Percentiles rank a stretch among this genome's conserved stretches.
phyloP scores from a whole-genome alignment of 768 basidiomycete species.

The Leccinellum rugosiceps region DNA sequence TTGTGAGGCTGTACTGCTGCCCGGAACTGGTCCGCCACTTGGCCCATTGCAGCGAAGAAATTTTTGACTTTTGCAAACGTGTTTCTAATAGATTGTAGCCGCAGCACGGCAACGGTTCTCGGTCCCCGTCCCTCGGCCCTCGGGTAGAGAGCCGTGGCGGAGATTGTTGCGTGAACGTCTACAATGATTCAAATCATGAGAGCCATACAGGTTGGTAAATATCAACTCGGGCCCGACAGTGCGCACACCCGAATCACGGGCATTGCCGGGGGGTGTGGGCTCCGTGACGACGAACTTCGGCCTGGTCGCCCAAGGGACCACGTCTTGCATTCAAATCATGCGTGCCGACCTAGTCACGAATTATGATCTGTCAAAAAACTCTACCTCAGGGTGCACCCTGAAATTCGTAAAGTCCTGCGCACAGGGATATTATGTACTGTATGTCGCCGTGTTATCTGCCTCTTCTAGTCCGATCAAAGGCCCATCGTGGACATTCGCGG shows the following conservation, averaged over 20 bases:
- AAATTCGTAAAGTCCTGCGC: conserved; percentile 22
- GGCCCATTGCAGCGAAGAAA: conserved; percentile 12
- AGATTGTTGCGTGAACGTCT: conserved; percentile 26
- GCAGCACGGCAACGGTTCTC: conserved; percentile 3
- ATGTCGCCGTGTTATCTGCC: conserved; percentile 17
- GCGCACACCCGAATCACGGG: background rate
- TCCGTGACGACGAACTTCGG: conserved; percentile 2
- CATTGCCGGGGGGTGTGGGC: background rate
- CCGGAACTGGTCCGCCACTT: conserved; percentile 11
- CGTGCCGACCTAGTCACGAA: background rate
- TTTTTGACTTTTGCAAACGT: conserved; percentile 11
- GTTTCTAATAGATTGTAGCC: conserved; percentile 7
- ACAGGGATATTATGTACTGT: conserved; percentile 32
- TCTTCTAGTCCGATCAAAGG: conserved; percentile 26
- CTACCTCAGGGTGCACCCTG: conserved; percentile 33
- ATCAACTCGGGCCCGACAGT: conserved; percentile 23
- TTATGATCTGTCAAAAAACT: conserved; percentile 13
- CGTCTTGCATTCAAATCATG: conserved; percentile 8
- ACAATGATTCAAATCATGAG: conserved; percentile 5
- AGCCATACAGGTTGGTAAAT: conserved; percentile 13
- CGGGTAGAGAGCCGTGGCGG: conserved; percentile 20
- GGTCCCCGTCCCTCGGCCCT: conserved; percentile 16
- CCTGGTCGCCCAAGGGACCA: background rate
- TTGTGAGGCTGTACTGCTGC: conserved; percentile 19
- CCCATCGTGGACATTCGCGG: conserved; percentile 6